Evolutionary conservation across 2,329 filamentous ascomycete species (phyloP).

Genomic region (Leptosphaerulina australis): DNA sequence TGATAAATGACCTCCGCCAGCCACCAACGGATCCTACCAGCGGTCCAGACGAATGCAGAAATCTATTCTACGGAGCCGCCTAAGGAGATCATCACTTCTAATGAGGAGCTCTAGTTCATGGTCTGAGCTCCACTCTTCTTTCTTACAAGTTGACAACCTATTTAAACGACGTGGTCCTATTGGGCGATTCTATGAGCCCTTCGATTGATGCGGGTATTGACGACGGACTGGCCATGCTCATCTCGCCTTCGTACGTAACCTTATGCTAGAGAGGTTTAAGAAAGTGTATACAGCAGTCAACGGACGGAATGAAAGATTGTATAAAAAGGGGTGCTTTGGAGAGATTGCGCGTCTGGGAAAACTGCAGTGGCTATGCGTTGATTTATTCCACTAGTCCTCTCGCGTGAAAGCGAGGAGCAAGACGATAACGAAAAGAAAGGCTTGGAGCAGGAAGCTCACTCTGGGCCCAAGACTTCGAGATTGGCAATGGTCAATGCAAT

Average conservation of each 20-base stretch:
- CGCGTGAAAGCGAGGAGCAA: too few relatives aligned
- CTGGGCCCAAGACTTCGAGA: too few relatives aligned
- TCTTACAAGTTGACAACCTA: not conserved
- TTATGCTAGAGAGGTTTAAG: slow-evolving; percentile 1
- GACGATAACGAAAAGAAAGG: too few relatives aligned
- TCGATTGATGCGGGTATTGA: slow-evolving; percentile 11
- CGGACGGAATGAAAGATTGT: not conserved
- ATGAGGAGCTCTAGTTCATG: not conserved
- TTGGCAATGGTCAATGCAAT: too few relatives aligned
- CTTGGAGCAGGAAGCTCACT: too few relatives aligned
- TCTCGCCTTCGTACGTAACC: slow-evolving; percentile 8
- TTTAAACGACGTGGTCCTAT: not conserved
- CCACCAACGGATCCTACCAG: slow-evolving; percentile 9
- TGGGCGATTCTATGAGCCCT: not conserved
- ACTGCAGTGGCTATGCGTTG: slow-evolving; percentile 14
- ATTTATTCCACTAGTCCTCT: slow-evolving; percentile 5
- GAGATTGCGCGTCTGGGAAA: slow-evolving; percentile 6
- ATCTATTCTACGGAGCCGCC: not conserved
- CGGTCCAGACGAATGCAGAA: not conserved
- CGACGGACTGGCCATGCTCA: slow-evolving; percentile 6
- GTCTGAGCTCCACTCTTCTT: not conserved
- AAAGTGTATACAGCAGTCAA: slow-evolving; percentile 5
- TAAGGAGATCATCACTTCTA: not conserved
- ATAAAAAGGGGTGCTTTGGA: slow-evolving; percentile 13
- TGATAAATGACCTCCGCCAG: slow-evolving; percentile 10